Evolutionary conservation across 108 stramenopile genomes (phyloP), one percentile per base, ranked within the genome.

Genomic region (Craspedostauros australis): DNA sequence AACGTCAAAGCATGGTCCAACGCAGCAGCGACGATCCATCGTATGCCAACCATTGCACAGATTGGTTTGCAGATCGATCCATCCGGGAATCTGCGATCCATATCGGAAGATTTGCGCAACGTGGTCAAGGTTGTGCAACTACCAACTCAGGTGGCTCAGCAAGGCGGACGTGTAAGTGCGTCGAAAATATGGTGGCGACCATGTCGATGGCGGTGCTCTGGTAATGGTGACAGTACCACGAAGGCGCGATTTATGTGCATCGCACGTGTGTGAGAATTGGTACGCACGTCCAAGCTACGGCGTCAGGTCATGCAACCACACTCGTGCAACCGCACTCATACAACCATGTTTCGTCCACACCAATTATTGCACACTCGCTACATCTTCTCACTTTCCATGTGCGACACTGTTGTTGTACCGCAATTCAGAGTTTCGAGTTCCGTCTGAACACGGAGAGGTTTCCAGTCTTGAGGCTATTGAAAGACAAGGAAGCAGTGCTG

Each of bases 1-100:
- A 22, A 71, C 19, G 71, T 77, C 0, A 43, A 73, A 31, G 37
- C 55, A 15, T 89, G 88, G 88, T 64, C 83, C n/a, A 22, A 32
- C 3, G 21, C 48, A 6, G 52, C 50, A 26, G 26, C 45, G 12
- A 63, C 55, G 14, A 18, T 47, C 32, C 52, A 40, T 4, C 50
- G 50, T 57, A 59, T 55, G 38, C 75, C 80, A 32, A 26, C 24
- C 8, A 33, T 88, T 36, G 57, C 76, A 20, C 33, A 41, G 21
- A 57, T 88, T 15, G 76, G 54, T 18, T 14, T 29, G 1, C 21
- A 45, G 18, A 70, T 71, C 11, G 48, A 61, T 30, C 36, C 42
- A 15, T n/a, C n/a, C n/a, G 58, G 46, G 32, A 21, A 20, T 15
- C 55, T 78, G 6, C 22, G 48, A 46, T 15, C 20, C 5, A 39